Evolutionary conservation across 495 filamentous ascomycete genomes (phyloP).

Genomic region (Hypomontagnella monticulosa): DNA sequence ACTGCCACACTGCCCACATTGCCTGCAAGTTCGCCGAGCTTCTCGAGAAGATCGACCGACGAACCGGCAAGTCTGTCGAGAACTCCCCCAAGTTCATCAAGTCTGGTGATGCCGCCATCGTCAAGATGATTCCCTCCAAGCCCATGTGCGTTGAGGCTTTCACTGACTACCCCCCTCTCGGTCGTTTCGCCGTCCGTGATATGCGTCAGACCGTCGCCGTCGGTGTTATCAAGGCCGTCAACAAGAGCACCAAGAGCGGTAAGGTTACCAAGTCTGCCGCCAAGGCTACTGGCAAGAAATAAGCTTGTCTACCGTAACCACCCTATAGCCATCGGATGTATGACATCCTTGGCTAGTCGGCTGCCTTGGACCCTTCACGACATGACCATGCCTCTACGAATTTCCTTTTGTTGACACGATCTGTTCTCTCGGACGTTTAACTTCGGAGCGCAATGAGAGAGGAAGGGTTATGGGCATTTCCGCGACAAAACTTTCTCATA

Average conservation of each 20-base stretch:
- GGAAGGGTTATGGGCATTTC: conserved; percentile 56
- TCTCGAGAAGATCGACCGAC: conserved; percentile 99
- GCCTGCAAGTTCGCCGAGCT: conserved; percentile 99
- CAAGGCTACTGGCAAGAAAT: conserved; percentile 71
- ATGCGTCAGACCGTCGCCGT: conserved; percentile 95
- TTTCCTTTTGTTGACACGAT: conserved; percentile 53
- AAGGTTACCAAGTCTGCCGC: conserved; percentile 76
- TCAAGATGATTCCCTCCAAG: conserved; percentile 99
- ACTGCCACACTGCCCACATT: conserved; percentile 99
- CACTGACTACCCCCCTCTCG: conserved; percentile 98
- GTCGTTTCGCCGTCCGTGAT: conserved; percentile 98
- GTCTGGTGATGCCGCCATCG: conserved; percentile 99
- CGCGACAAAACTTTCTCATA: conserved; percentile 57
- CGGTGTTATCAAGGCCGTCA: conserved; percentile 84
- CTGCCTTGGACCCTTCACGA: conserved; percentile 30
- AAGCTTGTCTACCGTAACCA: conserved; percentile 44
- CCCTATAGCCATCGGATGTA: not conserved
- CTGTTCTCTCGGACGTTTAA: conserved; percentile 57
- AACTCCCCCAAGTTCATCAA: conserved; percentile 97
- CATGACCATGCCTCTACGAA: conserved; percentile 43
- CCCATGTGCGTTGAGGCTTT: conserved; percentile 99
- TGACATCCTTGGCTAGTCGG: conserved; percentile 12
- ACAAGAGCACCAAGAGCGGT: conserved; percentile 56
- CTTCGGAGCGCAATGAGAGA: conserved; percentile 56
- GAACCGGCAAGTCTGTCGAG: conserved; percentile 98